phyloP scores from a whole-genome alignment of 2,329 filamentous ascomycete species.

The Pestalotiopsis sp. region DNA sequence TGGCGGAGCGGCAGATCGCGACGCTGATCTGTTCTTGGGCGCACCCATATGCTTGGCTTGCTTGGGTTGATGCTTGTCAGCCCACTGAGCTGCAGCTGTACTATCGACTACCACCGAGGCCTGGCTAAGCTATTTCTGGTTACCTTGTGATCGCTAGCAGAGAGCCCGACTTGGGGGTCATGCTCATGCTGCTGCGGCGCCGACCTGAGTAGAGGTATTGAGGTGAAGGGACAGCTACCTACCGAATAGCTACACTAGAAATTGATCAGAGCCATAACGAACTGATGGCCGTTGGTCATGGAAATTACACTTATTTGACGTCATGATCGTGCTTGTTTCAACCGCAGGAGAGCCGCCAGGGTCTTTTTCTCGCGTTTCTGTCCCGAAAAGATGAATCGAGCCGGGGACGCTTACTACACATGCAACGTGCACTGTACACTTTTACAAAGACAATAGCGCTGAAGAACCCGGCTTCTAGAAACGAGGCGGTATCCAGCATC shows the following conservation, averaged over 20 bases:
- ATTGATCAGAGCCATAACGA: too few species aligned
- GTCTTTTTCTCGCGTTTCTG: background rate
- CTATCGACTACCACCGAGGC: background rate
- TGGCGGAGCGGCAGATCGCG: background rate
- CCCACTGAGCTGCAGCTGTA: background rate
- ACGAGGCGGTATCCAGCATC: background rate
- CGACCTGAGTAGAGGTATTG: background rate
- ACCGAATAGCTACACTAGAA: too few species aligned
- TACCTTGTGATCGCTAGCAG: background rate
- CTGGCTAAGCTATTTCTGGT: background rate
- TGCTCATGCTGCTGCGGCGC: background rate
- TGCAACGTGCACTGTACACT: background rate
- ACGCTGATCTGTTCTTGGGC: background rate
- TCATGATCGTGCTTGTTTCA: background rate
- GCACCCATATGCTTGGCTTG: background rate
- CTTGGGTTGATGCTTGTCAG: background rate
- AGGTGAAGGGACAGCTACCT: too few species aligned
- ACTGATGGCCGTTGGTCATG: too few species aligned
- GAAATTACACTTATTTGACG: background rate
- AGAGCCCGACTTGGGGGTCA: background rate
- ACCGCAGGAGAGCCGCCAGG: background rate
- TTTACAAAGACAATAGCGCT: background rate
- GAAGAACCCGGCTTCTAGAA: background rate
- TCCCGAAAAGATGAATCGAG: background rate
- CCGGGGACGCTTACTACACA: background rate